phyloP scores from a whole-genome alignment of 2,329 filamentous ascomycete genomes.

The Colletotrichum eleusines region DNA sequence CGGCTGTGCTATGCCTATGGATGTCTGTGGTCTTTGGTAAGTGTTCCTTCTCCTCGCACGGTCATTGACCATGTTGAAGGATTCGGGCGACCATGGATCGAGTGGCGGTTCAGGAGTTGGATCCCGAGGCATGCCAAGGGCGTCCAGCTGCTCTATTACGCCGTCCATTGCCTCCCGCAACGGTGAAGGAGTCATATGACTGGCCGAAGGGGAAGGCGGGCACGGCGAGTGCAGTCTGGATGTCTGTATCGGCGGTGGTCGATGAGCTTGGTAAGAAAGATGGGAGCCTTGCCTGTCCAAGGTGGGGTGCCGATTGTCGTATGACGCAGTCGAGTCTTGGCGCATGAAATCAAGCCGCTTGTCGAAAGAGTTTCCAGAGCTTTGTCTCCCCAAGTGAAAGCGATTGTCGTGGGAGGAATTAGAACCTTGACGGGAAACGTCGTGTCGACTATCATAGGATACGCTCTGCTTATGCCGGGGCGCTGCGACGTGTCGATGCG shows the following conservation, averaged over 20 bases:
- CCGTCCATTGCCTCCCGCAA: slow-evolving; percentile 96
- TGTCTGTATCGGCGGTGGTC: slow-evolving; percentile 62
- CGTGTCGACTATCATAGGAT: slow-evolving; percentile 48
- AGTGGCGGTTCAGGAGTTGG: slow-evolving; percentile 67
- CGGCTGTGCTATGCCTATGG: slow-evolving; percentile 74
- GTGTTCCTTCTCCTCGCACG: slow-evolving; percentile 52
- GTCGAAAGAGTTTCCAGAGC: slow-evolving; percentile 56
- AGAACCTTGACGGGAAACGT: slow-evolving; percentile 55
- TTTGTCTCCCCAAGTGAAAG: slow-evolving; percentile 51
- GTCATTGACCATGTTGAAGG: slow-evolving; percentile 72
- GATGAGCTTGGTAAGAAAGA: slow-evolving; percentile 48
- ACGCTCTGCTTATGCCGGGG: slow-evolving; percentile 49
- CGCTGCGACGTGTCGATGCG: slow-evolving; percentile 76
- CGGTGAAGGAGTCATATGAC: slow-evolving; percentile 87
- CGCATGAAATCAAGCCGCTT: slow-evolving; percentile 48
- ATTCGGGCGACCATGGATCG: slow-evolving; percentile 92
- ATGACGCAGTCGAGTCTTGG: slow-evolving; percentile 50
- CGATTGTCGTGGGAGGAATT: slow-evolving; percentile 55
- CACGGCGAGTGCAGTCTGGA: slow-evolving; percentile 72
- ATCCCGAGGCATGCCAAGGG: slow-evolving; percentile 76
- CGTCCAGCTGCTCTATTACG: slow-evolving; percentile 94
- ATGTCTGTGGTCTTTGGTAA: slow-evolving; percentile 73
- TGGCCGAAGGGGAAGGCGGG: slow-evolving; percentile 75
- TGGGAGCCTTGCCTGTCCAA: slow-evolving; percentile 56
- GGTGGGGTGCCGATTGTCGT: slow-evolving; percentile 45